These are phyloP conservation scores for Chionographis japonica DNA, from an alignment of 106 monocot genomes.

Conservation along the genomic window DNA sequence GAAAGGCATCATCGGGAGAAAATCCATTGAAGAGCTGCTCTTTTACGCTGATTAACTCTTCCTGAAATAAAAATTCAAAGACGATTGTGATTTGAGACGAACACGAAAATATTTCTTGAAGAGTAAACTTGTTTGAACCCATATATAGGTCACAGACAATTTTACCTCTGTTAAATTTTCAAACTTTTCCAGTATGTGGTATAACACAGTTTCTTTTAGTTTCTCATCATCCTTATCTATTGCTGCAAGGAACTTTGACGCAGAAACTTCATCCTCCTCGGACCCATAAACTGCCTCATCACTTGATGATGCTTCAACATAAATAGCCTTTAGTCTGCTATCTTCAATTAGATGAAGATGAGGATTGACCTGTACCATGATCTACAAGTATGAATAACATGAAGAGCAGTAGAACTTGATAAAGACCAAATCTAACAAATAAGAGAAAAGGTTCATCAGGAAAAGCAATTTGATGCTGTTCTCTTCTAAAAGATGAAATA, in stretches of 20 bases:
- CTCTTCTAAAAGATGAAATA: neutral
- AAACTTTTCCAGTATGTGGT: conserved; percentile 51
- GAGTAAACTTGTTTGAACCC: neutral
- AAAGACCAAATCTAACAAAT: neutral
- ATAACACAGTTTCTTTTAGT: conserved; percentile 53
- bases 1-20: conserved; percentile 75
- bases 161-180: conserved; percentile 55
- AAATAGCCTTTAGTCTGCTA: conserved; percentile 24
- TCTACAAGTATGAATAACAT: neutral
- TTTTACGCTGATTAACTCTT: conserved; percentile 51
- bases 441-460: neutral
- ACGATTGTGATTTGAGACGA: neutral
- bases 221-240: conserved; percentile 38
- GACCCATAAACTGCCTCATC: conserved; percentile 45
- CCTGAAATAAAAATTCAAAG: conserved; percentile 27
- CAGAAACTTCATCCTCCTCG: conserved; percentile 61
- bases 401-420: neutral
- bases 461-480: neutral
- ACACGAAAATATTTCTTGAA: neutral
- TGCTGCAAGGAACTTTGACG: conserved; percentile 37
- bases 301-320: conserved; percentile 13
- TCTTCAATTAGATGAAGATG: conserved; percentile 58
- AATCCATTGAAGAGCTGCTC: conserved; percentile 64
- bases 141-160: neutral
- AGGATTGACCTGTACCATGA: conserved; percentile 61